phyloP scores from a whole-genome alignment of 192 early-diverging fungal genomes.

The Thoreauomyces humboldtii region DNA sequence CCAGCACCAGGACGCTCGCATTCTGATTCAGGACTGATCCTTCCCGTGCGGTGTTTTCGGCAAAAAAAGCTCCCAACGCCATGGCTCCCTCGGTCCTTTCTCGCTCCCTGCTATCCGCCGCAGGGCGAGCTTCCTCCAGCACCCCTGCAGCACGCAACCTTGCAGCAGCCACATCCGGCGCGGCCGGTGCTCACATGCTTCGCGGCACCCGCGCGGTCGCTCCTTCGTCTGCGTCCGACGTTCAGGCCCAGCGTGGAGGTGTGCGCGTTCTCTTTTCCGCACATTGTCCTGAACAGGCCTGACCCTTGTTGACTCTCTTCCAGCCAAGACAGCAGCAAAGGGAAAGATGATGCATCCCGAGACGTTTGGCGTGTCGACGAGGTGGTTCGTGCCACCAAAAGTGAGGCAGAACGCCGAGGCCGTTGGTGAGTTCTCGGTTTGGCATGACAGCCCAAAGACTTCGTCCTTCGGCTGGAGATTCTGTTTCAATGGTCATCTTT shows the following conservation, averaged over 20 bases:
- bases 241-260: constrained; percentile 11
- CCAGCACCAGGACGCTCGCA: no score
- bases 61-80: no score
- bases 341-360: constrained; percentile 37
- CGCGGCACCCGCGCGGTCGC: neutral
- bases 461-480: no score
- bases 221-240: neutral
- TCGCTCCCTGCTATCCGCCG: neutral
- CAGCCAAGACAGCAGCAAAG: constrained; percentile 8
- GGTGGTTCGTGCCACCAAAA: constrained; percentile 61
- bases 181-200: neutral
- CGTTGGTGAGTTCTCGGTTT: constrained; percentile 26
- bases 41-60: no score
- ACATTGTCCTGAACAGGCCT: neutral
- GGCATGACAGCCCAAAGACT: no score
- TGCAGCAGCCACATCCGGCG: neutral
- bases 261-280: neutral
- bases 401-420: constrained; percentile 37
- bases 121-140: neutral
- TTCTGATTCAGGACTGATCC: no score
- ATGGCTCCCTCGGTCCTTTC: constrained; percentile 3
- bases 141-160: neutral
- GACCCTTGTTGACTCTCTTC: neutral
- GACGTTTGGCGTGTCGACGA: constrained; percentile 36
- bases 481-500: neutral